Evolutionary conservation across 1,284 basidiomycete species (phyloP), one percentile per base, ranked within the genome.

Genomic region (Sporisorium iseilematis-ciliati): DNA sequence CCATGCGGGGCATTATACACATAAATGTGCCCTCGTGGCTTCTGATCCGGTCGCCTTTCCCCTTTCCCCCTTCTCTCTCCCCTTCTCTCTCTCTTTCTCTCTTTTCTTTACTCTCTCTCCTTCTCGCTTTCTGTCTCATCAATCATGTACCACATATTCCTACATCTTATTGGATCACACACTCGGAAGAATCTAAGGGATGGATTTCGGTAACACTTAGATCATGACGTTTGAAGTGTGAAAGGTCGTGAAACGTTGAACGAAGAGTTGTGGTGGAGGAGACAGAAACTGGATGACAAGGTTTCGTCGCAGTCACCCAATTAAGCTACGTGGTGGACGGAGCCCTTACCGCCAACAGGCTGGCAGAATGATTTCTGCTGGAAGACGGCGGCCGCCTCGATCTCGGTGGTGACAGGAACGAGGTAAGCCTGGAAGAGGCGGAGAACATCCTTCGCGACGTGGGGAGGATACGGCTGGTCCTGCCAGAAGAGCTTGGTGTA

Each of bases 401-500:
- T 21, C 8, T 57, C 53, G 25, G 54, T 61, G 6, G 71, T 74
- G 41, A 74, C 41, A 3, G 71, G 71, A 25, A 74, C 46, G 31
- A 74, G n/a, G 51, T 74, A 74, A 6, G 62, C 65, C 41, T 69
- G 65, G 62, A 74, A 74, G 41, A 74, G 51, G 3, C 53, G 42
- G 2, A 74, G 51, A 2, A 69, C 21, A 20, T 54, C 20, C 18
- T 42, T 38, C 0, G 16, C 14, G 5, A 52, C 29, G 33, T 23
- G 8, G 7, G 20, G 18, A 0, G 65, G 61, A 26, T 65, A 68
- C 1, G 33, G 5, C 7, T 31, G 23, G 25, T 55, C 63, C 4
- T 35, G 12, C 4, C 3, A 2, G 40, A 43, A 46, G 31, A 46
- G n/a, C n/a, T 65, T 18, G 0, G 53, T 45, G 18, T 46, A 35